A percentile compares a stretch with the other conserved stretches of the same genome.
Evolutionary conservation across 805 yeast species (phyloP).

Genomic region (Wickerhamiella allomyrinae): DNA sequence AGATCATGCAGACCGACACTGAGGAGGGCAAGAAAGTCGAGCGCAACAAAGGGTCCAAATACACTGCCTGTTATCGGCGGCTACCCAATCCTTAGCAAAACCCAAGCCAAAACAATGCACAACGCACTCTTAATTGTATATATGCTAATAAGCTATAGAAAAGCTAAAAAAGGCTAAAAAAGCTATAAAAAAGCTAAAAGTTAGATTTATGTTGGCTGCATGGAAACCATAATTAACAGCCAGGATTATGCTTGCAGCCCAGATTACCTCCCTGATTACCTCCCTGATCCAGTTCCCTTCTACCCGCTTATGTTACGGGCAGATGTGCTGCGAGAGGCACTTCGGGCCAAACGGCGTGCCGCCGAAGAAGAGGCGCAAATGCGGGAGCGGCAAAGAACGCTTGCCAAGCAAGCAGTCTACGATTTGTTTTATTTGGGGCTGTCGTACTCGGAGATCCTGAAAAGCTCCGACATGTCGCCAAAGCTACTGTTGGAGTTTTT

Average conservation of each 20-base stretch:
- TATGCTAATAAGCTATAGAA: no score
- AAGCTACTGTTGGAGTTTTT: slow-evolving; percentile 7
- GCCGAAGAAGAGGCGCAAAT: slow-evolving; percentile 6
- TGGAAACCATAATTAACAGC: no score
- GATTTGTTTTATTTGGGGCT: slow-evolving; percentile 19
- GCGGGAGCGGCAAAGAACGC: slow-evolving; percentile 1
- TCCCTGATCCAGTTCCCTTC: no score
- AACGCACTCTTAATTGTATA: no score
- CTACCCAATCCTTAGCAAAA: slow-evolving; percentile 5
- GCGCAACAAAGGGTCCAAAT: slow-evolving; percentile 78
- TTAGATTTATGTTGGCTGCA: no score
- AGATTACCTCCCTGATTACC: no score
- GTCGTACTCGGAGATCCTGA: slow-evolving; percentile 17
- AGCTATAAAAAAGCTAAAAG: no score
- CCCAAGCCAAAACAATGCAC: no score
- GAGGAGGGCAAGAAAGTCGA: slow-evolving; percentile 97
- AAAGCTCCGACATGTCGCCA: slow-evolving; percentile 4
- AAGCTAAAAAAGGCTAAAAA: no score
- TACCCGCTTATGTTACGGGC: slow-evolving; percentile 2
- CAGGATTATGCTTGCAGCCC: no score
- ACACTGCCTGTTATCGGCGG: slow-evolving; percentile 59
- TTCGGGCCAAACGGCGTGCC: slow-evolving; percentile 12
- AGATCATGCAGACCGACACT: slow-evolving; percentile 79
- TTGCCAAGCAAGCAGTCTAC: slow-evolving; percentile 13
- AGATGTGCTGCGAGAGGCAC: slow-evolving; percentile 13